Evolutionary conservation across 2,329 filamentous ascomycete species (phyloP).

Genomic region (Sclerotinia glacialis): DNA sequence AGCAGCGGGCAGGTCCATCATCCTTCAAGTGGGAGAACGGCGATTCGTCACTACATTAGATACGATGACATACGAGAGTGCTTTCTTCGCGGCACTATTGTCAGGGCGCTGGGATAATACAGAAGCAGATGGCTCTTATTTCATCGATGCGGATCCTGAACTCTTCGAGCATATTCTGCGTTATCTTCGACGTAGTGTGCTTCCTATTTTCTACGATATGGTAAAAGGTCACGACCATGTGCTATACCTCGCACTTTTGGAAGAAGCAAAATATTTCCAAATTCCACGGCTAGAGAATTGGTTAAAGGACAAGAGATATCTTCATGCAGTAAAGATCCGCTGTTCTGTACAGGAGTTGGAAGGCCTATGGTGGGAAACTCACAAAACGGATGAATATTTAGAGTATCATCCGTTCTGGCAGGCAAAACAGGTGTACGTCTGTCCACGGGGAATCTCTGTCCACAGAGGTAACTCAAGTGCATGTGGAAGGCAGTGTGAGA

Average conservation of each 20-base stretch:
- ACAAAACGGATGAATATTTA: too few relatives aligned
- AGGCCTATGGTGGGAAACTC: background rate
- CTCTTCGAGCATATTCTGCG: constrained; percentile 42
- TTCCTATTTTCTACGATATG: constrained; percentile 41
- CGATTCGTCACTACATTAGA: constrained; percentile 17
- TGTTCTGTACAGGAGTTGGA: constrained; percentile 21
- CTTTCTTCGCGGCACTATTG: constrained; percentile 25
- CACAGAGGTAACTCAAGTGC: too few relatives aligned
- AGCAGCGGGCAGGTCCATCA: background rate
- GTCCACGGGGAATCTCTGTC: too few relatives aligned
- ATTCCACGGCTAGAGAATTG: constrained; percentile 38
- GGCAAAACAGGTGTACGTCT: too few relatives aligned
- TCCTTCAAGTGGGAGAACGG: constrained; percentile 20
- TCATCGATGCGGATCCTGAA: constrained; percentile 42
- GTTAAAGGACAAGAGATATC: constrained; percentile 26
- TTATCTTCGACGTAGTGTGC: constrained; percentile 39
- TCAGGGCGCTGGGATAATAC: constrained; percentile 31
- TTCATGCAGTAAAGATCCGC: constrained; percentile 11
- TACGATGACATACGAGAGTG: constrained; percentile 1
- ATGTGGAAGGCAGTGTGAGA: too few relatives aligned
- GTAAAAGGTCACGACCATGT: constrained; percentile 39
- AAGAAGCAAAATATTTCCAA: constrained; percentile 41
- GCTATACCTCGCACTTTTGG: constrained; percentile 39
- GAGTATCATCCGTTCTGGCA: too few relatives aligned
- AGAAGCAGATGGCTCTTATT: constrained; percentile 40